These are phyloP conservation scores for Starmerella etchellsii DNA, from an alignment of 805 yeast genomes.

Conservation along the genomic window DNA sequence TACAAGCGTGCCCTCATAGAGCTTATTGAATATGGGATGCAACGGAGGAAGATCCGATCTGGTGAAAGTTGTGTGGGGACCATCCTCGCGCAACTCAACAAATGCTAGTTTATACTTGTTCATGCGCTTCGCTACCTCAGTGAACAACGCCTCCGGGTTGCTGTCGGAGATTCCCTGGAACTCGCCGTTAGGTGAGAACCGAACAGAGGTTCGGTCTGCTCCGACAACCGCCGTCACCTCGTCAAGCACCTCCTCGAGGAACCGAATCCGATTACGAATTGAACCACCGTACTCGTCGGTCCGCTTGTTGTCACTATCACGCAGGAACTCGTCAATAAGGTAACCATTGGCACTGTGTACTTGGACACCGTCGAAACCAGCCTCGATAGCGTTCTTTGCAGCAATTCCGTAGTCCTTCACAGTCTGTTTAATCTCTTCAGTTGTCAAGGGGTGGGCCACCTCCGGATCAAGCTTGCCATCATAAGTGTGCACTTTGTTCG, in stretches of 20 bases:
- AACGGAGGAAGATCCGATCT: slow-evolving; percentile 29
- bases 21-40: slow-evolving; percentile 40
- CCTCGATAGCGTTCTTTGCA: slow-evolving; percentile 39
- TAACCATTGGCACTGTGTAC: slow-evolving; percentile 56
- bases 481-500: slow-evolving; percentile 6
- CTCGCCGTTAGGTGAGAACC: slow-evolving; percentile 26
- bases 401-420: slow-evolving; percentile 37
- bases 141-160: slow-evolving; percentile 25
- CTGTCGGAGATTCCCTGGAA: slow-evolving; percentile 25
- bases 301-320: slow-evolving; percentile 36
- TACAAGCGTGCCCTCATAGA: slow-evolving; percentile 39
- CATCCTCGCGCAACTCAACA: slow-evolving; percentile 36
- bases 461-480: slow-evolving; percentile 18
- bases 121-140: slow-evolving; percentile 18
- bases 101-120: slow-evolving; percentile 34
- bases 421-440: slow-evolving; percentile 33
- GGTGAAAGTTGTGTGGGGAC: slow-evolving; percentile 24
- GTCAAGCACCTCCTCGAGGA: slow-evolving; percentile 41
- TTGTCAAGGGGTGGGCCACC: slow-evolving; percentile 30
- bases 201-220: slow-evolving; percentile 35
- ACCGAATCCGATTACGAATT: slow-evolving; percentile 36
- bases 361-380: slow-evolving; percentile 54
- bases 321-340: slow-evolving; percentile 37
- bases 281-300: slow-evolving; percentile 53
- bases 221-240: slow-evolving; percentile 42